Evolutionary conservation across 192 early-diverging fungal genomes (phyloP), one percentile per base, ranked within the genome.

Genomic region (Pilaira anomala): DNA sequence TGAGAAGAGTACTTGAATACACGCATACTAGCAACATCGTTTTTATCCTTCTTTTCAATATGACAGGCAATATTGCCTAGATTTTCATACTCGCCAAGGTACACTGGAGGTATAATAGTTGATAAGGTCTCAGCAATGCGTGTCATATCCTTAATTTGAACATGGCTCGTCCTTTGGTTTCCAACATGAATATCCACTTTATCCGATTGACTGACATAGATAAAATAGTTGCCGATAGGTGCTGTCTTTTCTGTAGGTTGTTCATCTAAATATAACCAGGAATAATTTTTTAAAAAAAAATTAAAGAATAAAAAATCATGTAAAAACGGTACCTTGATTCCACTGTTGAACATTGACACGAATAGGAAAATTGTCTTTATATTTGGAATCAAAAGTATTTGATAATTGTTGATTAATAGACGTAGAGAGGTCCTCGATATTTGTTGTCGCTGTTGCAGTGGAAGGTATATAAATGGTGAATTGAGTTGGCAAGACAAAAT

Each of bases 1-100:
- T 87, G 78, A 14, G 89, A 76, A 0, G 94, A 85, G 67, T 90
- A 97, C 69, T 95, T 95, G 40, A 98, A 76, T 7, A 87, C 84
- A 21, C 86, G 77, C 71, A 92, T 85, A 26, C 76, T 82, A 45
- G 76, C 67, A 13, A 65, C 25, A 40, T 80, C 62, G 13, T 63
- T 68, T 45, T 48, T 58, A 52, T 68, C 48, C 14, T 26, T 26
- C 21, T 64, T 39, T 7, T 45, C 41, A 18, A 30, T 26, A n/a
- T 57, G 36, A 19, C 57, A 71, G 8, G 71, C 57, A n/a, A 68
- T 68, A 19, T 63, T 21, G 6, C 40, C 30, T 4, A 67, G 36
- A 13, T 46, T 40, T 26, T 61, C 44, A 6, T 54, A 36, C 44
- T 65, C 62, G 1, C 40, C 48, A 24, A 60, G 40, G 41, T 65